These are phyloP conservation scores for Amanita muscaria DNA, from an alignment of 768 basidiomycete species.

Conservation along the genomic window DNA sequence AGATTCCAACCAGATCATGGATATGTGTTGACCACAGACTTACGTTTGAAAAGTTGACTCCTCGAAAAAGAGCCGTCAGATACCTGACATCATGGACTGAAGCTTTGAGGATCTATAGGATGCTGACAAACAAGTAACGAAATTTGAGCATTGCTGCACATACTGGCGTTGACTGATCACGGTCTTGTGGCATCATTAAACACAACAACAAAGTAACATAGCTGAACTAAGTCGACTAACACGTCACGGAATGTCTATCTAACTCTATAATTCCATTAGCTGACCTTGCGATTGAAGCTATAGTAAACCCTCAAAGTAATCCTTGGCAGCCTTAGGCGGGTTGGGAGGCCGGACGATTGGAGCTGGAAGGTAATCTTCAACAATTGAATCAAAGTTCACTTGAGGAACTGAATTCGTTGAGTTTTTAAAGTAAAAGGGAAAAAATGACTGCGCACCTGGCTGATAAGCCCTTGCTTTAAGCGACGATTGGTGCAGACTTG, in stretches of 20 bases:
- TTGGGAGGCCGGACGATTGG: not conserved
- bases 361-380: constrained; percentile 58
- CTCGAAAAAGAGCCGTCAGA: constrained; percentile 68
- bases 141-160: not conserved
- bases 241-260: no score
- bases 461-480: constrained; percentile 37
- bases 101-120: constrained; percentile 49
- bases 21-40: constrained; percentile 17
- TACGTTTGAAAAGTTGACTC: constrained; percentile 76
- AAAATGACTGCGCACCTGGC: constrained; percentile 25
- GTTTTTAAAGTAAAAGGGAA: not conserved
- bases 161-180: not conserved
- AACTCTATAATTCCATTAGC: not conserved
- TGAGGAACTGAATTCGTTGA: constrained; percentile 26
- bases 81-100: constrained; percentile 78
- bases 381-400: constrained; percentile 61
- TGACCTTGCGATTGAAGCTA: not conserved
- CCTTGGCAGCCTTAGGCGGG: not conserved
- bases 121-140: not conserved
- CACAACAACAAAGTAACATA: not conserved
- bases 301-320: constrained; percentile 8
- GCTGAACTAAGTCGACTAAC: no score
- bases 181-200: not conserved
- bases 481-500: constrained; percentile 47
- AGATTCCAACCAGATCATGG: constrained; percentile 8